Conservation (phyloP, 495 filamentous ascomycete species). For the Astrothelium subdiscretum region DNA sequence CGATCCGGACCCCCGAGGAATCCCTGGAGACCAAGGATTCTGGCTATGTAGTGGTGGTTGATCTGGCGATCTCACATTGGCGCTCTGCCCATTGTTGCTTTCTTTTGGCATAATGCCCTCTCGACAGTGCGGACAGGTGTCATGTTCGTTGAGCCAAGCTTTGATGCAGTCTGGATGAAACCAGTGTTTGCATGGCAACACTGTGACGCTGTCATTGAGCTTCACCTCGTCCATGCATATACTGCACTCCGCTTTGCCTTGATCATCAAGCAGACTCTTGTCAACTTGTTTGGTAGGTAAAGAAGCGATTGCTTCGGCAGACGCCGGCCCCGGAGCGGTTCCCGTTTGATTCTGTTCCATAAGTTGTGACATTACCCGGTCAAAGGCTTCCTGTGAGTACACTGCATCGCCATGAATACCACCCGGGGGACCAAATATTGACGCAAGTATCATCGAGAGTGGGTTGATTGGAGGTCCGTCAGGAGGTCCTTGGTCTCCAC, state of each 20-base stretch:
- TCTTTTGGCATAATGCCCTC: slow-evolving; percentile 44
- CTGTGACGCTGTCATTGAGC: slow-evolving; percentile 60
- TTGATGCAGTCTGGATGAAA: slow-evolving; percentile 72
- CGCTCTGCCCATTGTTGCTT: background rate
- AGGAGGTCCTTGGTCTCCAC: background rate
- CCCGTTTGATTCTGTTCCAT: slow-evolving; percentile 68
- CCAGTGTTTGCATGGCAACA: slow-evolving; percentile 84
- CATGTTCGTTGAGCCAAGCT: slow-evolving; percentile 74
- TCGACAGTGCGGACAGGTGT: slow-evolving; percentile 84
- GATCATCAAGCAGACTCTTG: slow-evolving; percentile 49
- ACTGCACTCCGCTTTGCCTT: slow-evolving; percentile 67
- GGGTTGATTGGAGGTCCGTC: background rate
- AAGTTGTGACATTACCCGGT: slow-evolving; percentile 75
- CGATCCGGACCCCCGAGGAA: background rate
- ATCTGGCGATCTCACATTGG: background rate
- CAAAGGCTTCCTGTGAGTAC: slow-evolving; percentile 79
- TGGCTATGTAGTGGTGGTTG: background rate
- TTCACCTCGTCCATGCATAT: slow-evolving; percentile 87
- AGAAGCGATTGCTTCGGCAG: slow-evolving; percentile 56
- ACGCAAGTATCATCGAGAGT: background rate
- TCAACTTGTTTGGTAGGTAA: slow-evolving; percentile 60
- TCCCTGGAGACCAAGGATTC: background rate
- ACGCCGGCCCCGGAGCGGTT: slow-evolving; percentile 74
- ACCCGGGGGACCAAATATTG: slow-evolving; percentile 5
- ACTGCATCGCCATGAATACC: slow-evolving; percentile 71